Conservation (phyloP, 352 stramenopile genomes). For the Pythium rhizo-oryzae region DNA sequence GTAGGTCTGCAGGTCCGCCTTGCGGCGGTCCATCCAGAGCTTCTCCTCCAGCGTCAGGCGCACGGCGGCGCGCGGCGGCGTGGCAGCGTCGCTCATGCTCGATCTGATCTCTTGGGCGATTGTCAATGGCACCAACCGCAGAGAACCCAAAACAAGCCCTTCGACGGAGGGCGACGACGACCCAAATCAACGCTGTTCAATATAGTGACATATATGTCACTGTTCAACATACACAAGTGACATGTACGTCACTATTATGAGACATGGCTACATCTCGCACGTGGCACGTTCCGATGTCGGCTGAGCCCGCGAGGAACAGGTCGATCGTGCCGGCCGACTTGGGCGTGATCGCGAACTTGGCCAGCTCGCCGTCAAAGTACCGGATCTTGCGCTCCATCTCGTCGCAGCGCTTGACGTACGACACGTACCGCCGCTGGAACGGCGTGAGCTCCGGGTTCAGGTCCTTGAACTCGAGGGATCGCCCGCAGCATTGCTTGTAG, state of each 20-base stretch:
- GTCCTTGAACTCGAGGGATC: no score
- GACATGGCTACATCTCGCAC: no score
- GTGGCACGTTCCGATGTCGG: no score
- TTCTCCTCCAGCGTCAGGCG: constrained; percentile 83
- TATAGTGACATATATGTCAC: no score
- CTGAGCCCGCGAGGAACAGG: constrained; percentile 73
- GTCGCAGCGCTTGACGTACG: constrained; percentile 98
- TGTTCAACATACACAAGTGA: no score
- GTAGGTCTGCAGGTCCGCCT: constrained; percentile 69
- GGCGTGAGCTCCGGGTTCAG: no score
- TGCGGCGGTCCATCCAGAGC: constrained; percentile 77
- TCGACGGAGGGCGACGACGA: no score
- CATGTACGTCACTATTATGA: no score
- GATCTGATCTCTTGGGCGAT: background rate
- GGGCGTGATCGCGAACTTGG: constrained; percentile 92
- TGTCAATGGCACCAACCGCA: constrained; percentile 15
- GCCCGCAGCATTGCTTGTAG: no score
- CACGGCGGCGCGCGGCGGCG: constrained; percentile 21
- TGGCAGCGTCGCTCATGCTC: constrained; percentile 25
- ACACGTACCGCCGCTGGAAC: constrained; percentile 98
- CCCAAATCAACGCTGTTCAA: no score
- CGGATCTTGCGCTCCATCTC: constrained; percentile 99
- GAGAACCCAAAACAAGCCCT: background rate
- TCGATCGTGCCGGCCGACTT: constrained; percentile 76
- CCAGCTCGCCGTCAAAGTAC: constrained; percentile 95